Percentiles rank a stretch among this genome's conserved stretches.
Evolutionary conservation across 2,329 filamentous ascomycete genomes (phyloP).

Genomic region (Apiospora arundinis): DNA sequence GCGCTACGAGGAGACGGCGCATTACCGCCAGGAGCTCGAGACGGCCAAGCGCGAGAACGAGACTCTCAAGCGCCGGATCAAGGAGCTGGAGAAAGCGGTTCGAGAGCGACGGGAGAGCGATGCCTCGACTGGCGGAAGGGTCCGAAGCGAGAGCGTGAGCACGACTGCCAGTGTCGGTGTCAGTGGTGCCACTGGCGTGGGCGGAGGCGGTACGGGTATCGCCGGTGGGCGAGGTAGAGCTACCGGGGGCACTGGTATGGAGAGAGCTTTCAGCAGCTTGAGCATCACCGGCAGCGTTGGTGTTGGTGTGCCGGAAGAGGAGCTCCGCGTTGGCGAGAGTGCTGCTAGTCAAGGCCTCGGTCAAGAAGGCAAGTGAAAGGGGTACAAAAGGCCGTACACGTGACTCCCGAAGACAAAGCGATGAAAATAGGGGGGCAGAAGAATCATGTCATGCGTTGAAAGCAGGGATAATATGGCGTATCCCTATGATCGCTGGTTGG

Average conservation of each 20-base stretch:
- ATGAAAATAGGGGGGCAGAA: neutral
- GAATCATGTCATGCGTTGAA: neutral
- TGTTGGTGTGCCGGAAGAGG: conserved; percentile 65
- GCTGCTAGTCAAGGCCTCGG: conserved; percentile 53
- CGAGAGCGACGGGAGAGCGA: conserved; percentile 56
- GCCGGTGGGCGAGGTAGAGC: conserved; percentile 51
- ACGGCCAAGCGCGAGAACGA: conserved; percentile 70
- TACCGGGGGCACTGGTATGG: conserved; percentile 48
- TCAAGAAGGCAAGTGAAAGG: conserved; percentile 13
- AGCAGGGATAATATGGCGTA: neutral
- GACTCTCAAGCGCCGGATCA: conserved; percentile 62
- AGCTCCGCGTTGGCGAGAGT: conserved; percentile 67
- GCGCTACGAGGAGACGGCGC: conserved; percentile 68
- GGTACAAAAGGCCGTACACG: neutral
- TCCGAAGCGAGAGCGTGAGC: conserved; percentile 59
- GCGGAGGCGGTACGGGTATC: conserved; percentile 48
- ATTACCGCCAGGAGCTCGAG: conserved; percentile 66
- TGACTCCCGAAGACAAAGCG: neutral
- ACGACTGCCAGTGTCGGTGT: conserved; percentile 55
- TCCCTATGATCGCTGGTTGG: neutral
- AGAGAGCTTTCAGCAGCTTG: conserved; percentile 53
- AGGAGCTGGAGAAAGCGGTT: conserved; percentile 65
- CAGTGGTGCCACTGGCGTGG: conserved; percentile 39
- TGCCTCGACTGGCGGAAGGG: conserved; percentile 28
- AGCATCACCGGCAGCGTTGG: conserved; percentile 53